Conservation (phyloP, 2,329 filamentous ascomycete species). For the Sclerotiophoma versabilis region DNA sequence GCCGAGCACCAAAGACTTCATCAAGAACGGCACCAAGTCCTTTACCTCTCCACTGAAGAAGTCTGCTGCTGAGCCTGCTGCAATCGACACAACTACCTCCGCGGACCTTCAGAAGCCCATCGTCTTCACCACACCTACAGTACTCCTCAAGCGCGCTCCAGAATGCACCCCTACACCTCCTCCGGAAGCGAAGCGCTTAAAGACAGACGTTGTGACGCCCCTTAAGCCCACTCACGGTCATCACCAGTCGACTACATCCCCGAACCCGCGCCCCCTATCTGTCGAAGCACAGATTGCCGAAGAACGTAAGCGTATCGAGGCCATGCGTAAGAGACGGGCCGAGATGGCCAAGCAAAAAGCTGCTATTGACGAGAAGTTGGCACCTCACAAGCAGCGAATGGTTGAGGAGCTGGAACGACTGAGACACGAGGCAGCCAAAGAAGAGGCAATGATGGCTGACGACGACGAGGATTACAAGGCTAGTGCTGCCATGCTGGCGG, state of each 20-base stretch:
- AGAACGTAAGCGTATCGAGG: constrained; percentile 26
- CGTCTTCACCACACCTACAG: neutral
- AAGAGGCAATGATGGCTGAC: constrained; percentile 22
- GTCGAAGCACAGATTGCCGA: constrained; percentile 24
- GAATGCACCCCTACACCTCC: constrained; percentile 7
- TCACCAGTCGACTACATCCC: constrained; percentile 1
- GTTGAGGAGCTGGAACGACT: constrained; percentile 32
- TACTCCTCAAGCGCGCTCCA: neutral
- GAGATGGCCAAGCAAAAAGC: constrained; percentile 27
- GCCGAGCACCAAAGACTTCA: neutral
- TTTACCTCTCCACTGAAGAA: constrained; percentile 3
- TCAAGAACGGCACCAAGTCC: neutral
- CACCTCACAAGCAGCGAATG: constrained; percentile 26
- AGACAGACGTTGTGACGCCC: neutral
- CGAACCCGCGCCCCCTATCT: constrained; percentile 5
- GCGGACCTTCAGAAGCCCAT: neutral
- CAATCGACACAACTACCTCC: constrained; percentile 1
- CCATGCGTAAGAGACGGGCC: constrained; percentile 21
- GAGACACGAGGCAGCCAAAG: constrained; percentile 24
- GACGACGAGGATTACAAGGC: constrained; percentile 24
- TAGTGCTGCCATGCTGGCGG: constrained; percentile 25
- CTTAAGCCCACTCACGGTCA: neutral
- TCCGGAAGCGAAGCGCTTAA: constrained; percentile 21
- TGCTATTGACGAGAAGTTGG: constrained; percentile 23
- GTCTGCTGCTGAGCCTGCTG: neutral